These are phyloP conservation scores for Globisporangium yorkense DNA, from an alignment of 352 stramenopile species.

Conservation along the genomic window DNA sequence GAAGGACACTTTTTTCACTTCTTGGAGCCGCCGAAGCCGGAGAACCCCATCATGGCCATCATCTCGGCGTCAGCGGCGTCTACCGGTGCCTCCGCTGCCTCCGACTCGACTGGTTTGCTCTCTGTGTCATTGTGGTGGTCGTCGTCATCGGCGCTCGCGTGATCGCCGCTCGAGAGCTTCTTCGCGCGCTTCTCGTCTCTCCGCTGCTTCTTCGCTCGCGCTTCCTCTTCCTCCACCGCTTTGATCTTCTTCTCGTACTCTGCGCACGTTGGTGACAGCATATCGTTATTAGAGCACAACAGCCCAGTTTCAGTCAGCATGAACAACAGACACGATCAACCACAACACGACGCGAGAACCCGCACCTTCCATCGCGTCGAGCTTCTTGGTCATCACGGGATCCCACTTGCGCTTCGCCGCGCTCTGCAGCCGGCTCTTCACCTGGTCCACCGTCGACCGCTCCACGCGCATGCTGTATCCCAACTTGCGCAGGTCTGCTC, in stretches of 20 bases:
- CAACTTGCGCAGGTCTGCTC: slow-evolving; percentile 83
- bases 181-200: slow-evolving; percentile 73
- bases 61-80: slow-evolving; percentile 71
- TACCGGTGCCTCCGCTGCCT: slow-evolving; percentile 1
- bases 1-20: slow-evolving; percentile 18
- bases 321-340: not conserved
- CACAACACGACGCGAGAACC: not conserved
- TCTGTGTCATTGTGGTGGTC: slow-evolving; percentile 8
- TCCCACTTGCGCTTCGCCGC: slow-evolving; percentile 82
- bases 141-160: slow-evolving; percentile 5
- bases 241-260: slow-evolving; percentile 87
- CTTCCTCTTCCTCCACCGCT: slow-evolving; percentile 58
- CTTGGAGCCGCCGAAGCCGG: slow-evolving; percentile 80
- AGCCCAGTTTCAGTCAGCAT: not conserved
- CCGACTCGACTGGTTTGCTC: not conserved
- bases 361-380: slow-evolving; percentile 69
- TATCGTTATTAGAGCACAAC: too few species aligned
- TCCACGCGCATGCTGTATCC: slow-evolving; percentile 92
- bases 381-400: slow-evolving; percentile 72
- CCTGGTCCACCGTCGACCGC: slow-evolving; percentile 74
- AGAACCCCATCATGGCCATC: slow-evolving; percentile 92
- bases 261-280: slow-evolving; percentile 4
- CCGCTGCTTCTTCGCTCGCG: slow-evolving; percentile 62
- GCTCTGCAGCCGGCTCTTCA: slow-evolving; percentile 83
- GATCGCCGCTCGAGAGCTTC: slow-evolving; percentile 22